phyloP scores from a whole-genome alignment of 23 red algal species.

The Gracilaria gracilis region DNA sequence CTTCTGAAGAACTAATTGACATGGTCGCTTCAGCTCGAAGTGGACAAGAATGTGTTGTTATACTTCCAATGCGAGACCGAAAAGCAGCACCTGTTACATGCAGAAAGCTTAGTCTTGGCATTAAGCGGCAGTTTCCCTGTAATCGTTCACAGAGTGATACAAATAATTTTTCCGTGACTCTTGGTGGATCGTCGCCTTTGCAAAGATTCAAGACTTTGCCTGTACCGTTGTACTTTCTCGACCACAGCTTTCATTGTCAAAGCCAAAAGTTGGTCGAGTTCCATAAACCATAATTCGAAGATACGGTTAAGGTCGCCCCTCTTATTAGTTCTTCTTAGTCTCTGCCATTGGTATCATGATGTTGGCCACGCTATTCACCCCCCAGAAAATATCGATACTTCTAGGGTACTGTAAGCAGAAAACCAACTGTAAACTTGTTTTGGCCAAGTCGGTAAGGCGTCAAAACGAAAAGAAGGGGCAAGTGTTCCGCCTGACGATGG shows the following conservation, averaged over 20 bases:
- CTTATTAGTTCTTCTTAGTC: neutral
- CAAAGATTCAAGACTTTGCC: too few species aligned
- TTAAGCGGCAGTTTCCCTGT: neutral
- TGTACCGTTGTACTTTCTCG: too few species aligned
- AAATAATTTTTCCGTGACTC: too few species aligned
- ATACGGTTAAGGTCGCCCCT: neutral
- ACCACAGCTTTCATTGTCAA: too few species aligned
- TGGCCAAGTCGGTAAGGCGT: neutral
- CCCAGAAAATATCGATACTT: neutral
- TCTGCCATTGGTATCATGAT: too few species aligned
- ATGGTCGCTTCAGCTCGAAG: neutral
- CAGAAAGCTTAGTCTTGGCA: neutral
- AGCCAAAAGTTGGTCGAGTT: neutral
- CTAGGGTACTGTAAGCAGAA: neutral
- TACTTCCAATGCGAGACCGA: neutral
- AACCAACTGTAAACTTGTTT: neutral
- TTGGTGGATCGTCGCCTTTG: too few species aligned
- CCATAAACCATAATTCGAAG: neutral
- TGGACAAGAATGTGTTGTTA: neutral
- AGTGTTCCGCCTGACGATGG: slow-evolving; percentile 36
- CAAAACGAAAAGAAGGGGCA: slow-evolving; percentile 32
- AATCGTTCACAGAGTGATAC: neutral
- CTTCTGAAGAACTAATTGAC: slow-evolving; percentile 20
- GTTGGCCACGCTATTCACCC: neutral
- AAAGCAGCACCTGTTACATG: neutral